A percentile compares a stretch with the other conserved stretches of the same genome.
phyloP scores from a whole-genome alignment of 495 filamentous ascomycete species.

The Ascodesmis nigricans region DNA sequence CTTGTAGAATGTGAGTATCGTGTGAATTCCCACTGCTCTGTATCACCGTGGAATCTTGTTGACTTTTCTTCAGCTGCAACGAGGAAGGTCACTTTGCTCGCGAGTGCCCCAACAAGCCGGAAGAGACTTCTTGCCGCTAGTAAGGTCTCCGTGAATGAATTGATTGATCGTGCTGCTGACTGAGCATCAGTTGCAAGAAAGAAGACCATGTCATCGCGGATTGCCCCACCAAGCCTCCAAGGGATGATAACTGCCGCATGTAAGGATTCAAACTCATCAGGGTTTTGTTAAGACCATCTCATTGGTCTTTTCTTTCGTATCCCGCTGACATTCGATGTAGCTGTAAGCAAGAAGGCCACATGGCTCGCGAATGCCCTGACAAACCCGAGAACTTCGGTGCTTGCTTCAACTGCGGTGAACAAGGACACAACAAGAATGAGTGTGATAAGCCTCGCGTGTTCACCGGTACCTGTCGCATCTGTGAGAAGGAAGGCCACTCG shows the following conservation, averaged over 20 bases:
- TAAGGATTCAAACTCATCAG: constrained; percentile 19
- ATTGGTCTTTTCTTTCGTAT: too few species aligned
- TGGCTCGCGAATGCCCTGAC: constrained; percentile 46
- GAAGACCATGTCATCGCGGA: too few species aligned
- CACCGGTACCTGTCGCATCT: constrained; percentile 49
- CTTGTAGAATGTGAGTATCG: too few species aligned
- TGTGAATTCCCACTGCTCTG: too few species aligned
- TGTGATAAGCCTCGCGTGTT: constrained; percentile 42
- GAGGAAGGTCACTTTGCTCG: too few species aligned
- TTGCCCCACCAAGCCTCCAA: not conserved
- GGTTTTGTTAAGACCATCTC: constrained; percentile 1
- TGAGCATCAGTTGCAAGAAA: too few species aligned
- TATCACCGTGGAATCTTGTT: too few species aligned
- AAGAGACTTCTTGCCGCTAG: too few species aligned
- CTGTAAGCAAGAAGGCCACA: constrained; percentile 20
- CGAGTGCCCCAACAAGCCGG: too few species aligned
- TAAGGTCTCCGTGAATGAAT: too few species aligned
- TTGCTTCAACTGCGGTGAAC: constrained; percentile 64
- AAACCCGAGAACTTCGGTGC: constrained; percentile 32
- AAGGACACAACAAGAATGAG: constrained; percentile 35
- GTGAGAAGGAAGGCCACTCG: constrained; percentile 33
- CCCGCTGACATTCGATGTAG: constrained; percentile 2
- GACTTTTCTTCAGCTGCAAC: too few species aligned
- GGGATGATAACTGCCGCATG: constrained; percentile 24
- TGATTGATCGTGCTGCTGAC: too few species aligned